Percentiles rank a stretch among this genome's conserved stretches.
phyloP scores from a whole-genome alignment of 345 rosid genomes.

The Pelargonium nanum region DNA sequence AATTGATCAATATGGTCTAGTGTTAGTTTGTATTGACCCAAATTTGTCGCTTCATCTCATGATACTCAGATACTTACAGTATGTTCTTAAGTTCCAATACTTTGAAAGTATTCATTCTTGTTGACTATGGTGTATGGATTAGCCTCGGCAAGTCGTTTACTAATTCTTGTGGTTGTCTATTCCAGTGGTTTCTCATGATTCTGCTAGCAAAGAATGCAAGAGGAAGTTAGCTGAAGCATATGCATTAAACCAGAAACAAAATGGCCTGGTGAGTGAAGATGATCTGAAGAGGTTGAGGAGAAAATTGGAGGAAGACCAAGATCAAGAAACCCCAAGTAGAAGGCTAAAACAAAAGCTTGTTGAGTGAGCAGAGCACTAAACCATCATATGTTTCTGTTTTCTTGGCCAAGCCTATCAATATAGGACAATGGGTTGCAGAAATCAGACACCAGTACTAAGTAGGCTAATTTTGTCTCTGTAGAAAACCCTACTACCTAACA shows the following conservation, averaged over 20 bases:
- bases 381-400: not conserved
- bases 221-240: conserved; percentile 72
- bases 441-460: too few relatives aligned
- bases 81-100: not conserved
- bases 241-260: conserved; percentile 46
- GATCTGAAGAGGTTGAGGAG: conserved; percentile 45
- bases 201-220: conserved; percentile 79
- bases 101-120: not conserved
- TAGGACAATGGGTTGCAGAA: too few relatives aligned
- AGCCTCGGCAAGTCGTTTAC: not conserved
- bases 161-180: conserved; percentile 2
- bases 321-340: conserved; percentile 20
- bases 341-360: conserved; percentile 31
- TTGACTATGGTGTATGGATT: not conserved
- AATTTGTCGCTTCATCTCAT: too few relatives aligned
- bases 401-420: too few relatives aligned
- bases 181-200: conserved; percentile 75
- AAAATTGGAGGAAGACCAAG: conserved; percentile 37
- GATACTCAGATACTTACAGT: too few relatives aligned
- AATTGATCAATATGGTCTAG: too few relatives aligned
- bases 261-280: conserved; percentile 48
- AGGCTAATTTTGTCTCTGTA: too few relatives aligned
- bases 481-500: too few relatives aligned
- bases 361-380: not conserved
- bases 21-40: too few relatives aligned